Base-by-base conservation (phyloP, 495 filamentous ascomycete species). In the Penicillium longicatenatum region DNA sequence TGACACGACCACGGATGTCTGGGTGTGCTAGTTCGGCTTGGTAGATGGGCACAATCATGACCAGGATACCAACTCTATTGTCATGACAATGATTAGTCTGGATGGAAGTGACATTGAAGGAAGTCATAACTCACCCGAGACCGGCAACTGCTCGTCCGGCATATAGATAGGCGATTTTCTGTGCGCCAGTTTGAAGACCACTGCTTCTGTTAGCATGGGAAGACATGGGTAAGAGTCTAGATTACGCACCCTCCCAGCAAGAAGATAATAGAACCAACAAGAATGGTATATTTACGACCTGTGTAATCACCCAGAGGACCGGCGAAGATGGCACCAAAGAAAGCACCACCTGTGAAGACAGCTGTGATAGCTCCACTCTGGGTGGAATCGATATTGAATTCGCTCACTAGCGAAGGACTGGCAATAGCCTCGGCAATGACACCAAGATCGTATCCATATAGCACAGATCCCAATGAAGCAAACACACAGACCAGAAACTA, bases 321-420 rank as follows among this genome's bases (percentile, higher is more conserved):
- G 8, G 35, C 39, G 54, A 58, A 50, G 42, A 50, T 57, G 7
- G 63, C 58, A 16, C 67, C 67, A 29, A 60, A 60, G 52, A 70
- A 69, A 8, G 61, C 64, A 26, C 67, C 61, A 10, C 55, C 61
- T 0, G 82, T 87, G 67, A 86, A 87, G 8, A 86, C 71, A 0
- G 82, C 83, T 14, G 86, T 83, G 1, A 86, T 83, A 21, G 82
- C 79, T 37, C 84, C 84, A 46, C 79, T n/a, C 59, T 86, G 68
- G 14, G 46, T 50, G 46, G 73, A 63, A 54, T 68, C 75, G 2
- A 82, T 71, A 7, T 79, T 65, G 42, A 64, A 64, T 20, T 48
- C 45, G 19, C 54, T 53, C 41, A 58, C 39, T 8, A 64, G 54
- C 60, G 59, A 66, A 17, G 57, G 52, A 29, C 55, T 57, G 19